Evolutionary conservation across 164 flowering plant genomes (phyloP).

Genomic region (grape (Vitis vinifera)): DNA sequence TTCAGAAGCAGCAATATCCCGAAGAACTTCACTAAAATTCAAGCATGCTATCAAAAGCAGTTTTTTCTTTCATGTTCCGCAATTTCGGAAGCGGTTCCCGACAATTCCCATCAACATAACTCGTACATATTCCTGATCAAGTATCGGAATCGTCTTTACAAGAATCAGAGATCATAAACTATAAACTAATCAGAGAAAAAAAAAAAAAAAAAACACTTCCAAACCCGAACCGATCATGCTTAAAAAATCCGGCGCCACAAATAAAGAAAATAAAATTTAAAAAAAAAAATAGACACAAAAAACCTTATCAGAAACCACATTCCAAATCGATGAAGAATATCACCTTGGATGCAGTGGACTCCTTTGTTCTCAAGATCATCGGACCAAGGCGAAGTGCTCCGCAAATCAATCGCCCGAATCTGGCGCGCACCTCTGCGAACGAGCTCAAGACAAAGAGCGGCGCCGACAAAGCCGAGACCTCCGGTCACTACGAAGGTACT

Average conservation of each 20-base stretch:
- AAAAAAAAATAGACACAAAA: neutral
- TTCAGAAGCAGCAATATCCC: too few species aligned
- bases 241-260: neutral
- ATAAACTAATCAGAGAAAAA: neutral
- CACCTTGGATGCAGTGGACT: slow-evolving; percentile 64
- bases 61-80: too few species aligned
- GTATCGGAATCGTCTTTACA: too few species aligned
- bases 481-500: slow-evolving; percentile 85
- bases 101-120: too few species aligned
- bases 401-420: slow-evolving; percentile 71
- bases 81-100: too few species aligned
- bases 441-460: slow-evolving; percentile 81
- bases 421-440: slow-evolving; percentile 65
- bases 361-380: slow-evolving; percentile 38
- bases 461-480: slow-evolving; percentile 84
- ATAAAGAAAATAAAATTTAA: neutral
- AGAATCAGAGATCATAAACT: too few species aligned
- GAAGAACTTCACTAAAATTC: too few species aligned
- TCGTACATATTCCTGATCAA: too few species aligned
- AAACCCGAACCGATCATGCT: neutral
- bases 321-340: neutral
- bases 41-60: too few species aligned
- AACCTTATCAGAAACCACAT: neutral
- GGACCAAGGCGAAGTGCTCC: slow-evolving; percentile 65
- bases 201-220: neutral